phyloP scores from a whole-genome alignment of 1,284 basidiomycete genomes.

The Cutaneotrichosporon mucoides region DNA sequence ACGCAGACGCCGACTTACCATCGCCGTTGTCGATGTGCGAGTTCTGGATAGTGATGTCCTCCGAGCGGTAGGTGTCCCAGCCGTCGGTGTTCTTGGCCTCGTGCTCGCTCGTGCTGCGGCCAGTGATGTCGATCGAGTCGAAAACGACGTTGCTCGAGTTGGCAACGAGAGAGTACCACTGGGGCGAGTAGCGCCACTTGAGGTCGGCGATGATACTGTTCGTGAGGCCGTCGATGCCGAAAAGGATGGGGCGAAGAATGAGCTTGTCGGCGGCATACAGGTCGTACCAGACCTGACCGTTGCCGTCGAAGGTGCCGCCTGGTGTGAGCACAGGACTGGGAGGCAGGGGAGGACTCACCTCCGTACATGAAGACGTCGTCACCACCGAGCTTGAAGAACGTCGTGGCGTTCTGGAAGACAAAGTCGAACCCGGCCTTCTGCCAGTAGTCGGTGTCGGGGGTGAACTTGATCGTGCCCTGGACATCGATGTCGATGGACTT shows the following conservation, averaged over 20 bases:
- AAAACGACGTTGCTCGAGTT: constrained; percentile 59
- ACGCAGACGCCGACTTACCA: background rate
- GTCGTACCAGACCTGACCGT: constrained; percentile 56
- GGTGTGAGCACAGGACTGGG: background rate
- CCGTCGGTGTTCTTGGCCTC: constrained; percentile 57
- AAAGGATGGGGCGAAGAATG: constrained; percentile 13
- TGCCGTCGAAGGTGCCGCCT: constrained; percentile 26
- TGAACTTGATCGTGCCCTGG: constrained; percentile 7
- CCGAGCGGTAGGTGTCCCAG: constrained; percentile 60
- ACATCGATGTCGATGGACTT: background rate
- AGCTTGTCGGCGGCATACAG: constrained; percentile 44
- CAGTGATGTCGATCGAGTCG: constrained; percentile 42
- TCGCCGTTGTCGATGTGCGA: constrained; percentile 12
- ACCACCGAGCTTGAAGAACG: constrained; percentile 39
- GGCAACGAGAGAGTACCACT: constrained; percentile 49
- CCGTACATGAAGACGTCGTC: constrained; percentile 57
- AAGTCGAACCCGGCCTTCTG: background rate
- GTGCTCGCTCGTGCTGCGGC: constrained; percentile 29
- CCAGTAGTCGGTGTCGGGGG: constrained; percentile 7
- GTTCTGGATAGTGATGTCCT: constrained; percentile 18
- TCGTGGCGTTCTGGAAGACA: constrained; percentile 5
- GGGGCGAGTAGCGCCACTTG: constrained; percentile 15
- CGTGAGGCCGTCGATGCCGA: constrained; percentile 13
- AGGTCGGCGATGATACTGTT: constrained; percentile 1
- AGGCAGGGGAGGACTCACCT: background rate